Percentiles rank a stretch among this genome's conserved stretches.
phyloP scores from a whole-genome alignment of 495 filamentous ascomycete genomes.

The Lasiosphaeria miniovina region DNA sequence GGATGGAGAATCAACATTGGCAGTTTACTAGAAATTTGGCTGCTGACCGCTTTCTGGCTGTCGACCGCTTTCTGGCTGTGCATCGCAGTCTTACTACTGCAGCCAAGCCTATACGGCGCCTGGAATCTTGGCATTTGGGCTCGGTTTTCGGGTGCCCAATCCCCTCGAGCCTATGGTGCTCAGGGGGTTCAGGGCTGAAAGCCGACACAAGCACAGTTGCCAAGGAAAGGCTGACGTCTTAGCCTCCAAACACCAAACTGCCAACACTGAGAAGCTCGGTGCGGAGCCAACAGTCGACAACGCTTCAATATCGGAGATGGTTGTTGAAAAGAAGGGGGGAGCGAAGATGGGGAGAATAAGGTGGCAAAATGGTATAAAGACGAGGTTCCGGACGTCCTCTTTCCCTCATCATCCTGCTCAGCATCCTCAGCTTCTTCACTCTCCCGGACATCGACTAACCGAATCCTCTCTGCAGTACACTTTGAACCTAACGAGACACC shows the following conservation, averaged over 20 bases:
- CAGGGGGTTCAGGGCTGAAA: neutral
- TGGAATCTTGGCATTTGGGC: no score
- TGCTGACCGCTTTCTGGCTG: no score
- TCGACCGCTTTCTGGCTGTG: no score
- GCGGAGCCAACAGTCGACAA: neutral
- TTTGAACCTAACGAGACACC: neutral
- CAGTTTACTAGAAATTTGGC: no score
- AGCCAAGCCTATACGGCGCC: no score
- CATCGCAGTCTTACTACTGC: no score
- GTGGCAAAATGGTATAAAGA: neutral
- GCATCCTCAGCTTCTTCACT: neutral
- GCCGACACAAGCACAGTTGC: neutral
- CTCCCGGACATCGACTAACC: no score
- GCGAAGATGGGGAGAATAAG: neutral
- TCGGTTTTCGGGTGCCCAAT: no score
- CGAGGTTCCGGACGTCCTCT: neutral
- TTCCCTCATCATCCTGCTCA: neutral
- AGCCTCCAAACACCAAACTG: neutral
- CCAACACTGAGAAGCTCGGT: neutral
- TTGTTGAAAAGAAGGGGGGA: neutral
- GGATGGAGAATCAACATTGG: no score
- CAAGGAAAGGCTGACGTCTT: neutral
- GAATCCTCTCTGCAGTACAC: neutral
- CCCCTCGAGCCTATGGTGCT: neutral
- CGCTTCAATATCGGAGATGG: neutral